phyloP scores from a whole-genome alignment of 805 yeast genomes.

The Ascoidea asiatica region DNA sequence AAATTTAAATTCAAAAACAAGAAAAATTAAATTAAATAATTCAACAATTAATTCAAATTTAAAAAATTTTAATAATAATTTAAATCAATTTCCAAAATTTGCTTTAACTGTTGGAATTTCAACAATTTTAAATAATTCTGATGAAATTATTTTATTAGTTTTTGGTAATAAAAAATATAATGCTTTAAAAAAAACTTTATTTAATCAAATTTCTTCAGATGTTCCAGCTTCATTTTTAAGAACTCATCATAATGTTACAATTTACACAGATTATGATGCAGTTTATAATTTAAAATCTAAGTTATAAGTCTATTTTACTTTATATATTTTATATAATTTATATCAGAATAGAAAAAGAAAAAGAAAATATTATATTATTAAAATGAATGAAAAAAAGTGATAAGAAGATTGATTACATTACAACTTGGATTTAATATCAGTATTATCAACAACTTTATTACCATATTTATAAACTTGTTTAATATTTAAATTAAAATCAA shows the following conservation, averaged over 20 bases:
- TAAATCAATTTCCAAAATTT: constrained; percentile 31
- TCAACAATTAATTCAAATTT: constrained; percentile 40
- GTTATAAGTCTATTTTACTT: too few relatives aligned
- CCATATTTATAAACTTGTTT: constrained; percentile 40
- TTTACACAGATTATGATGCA: not conserved
- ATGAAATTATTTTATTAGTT: constrained; percentile 37
- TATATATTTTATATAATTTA: too few relatives aligned
- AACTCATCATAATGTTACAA: constrained; percentile 25
- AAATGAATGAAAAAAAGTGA: too few relatives aligned
- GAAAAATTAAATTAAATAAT: constrained; percentile 31
- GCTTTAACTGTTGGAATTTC: constrained; percentile 47
- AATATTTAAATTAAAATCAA: constrained; percentile 29
- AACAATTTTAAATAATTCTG: constrained; percentile 40
- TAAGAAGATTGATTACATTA: too few relatives aligned
- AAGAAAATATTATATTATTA: too few relatives aligned
- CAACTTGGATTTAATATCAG: too few relatives aligned
- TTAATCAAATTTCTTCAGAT: constrained; percentile 24
- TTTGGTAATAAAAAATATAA: constrained; percentile 31
- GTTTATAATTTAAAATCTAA: too few relatives aligned
- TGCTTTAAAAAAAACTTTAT: constrained; percentile 33
- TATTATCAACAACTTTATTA: too few relatives aligned
- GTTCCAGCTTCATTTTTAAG: constrained; percentile 39
- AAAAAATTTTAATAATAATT: constrained; percentile 34
- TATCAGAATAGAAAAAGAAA: too few relatives aligned
- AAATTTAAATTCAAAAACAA: constrained; percentile 27